Conservation (phyloP, 257 asterid species). For the Nicotiana paniculata region DNA sequence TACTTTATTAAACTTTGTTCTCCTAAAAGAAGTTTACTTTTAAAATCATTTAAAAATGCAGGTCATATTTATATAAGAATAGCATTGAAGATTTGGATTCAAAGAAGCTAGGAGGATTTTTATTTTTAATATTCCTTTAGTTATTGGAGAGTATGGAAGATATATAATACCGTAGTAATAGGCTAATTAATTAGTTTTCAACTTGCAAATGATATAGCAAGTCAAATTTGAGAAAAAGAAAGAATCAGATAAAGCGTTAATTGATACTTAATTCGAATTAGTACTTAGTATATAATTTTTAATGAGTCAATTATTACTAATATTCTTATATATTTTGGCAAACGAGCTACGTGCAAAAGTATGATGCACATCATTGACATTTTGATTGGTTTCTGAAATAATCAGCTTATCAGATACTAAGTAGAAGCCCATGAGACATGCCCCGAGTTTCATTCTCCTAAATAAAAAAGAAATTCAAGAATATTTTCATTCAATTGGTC, state of each 20-base stretch:
- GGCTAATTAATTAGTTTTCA: not conserved
- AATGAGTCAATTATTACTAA: not conserved
- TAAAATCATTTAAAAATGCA: too few relatives aligned
- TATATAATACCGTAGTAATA: too few relatives aligned
- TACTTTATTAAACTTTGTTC: not conserved
- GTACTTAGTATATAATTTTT: not conserved
- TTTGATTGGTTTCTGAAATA: not conserved
- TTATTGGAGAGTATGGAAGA: not conserved
- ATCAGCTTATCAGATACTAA: not conserved
- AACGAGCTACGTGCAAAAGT: not conserved
- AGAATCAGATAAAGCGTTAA: not conserved
- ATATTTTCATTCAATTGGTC: not conserved
- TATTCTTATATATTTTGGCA: not conserved
- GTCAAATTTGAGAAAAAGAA: not conserved
- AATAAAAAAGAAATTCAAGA: not conserved
- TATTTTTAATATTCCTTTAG: not conserved
- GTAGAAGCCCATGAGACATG: conserved; percentile 14
- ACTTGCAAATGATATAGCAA: not conserved
- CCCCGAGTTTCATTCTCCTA: not conserved
- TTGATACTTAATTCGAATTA: not conserved
- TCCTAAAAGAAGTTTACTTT: not conserved
- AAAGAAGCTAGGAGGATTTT: not conserved
- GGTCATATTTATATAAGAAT: too few relatives aligned
- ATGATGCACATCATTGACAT: not conserved
- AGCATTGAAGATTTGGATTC: not conserved